phyloP scores from a whole-genome alignment of 1,139 yeast genomes.

The Hansenula anomala region DNA sequence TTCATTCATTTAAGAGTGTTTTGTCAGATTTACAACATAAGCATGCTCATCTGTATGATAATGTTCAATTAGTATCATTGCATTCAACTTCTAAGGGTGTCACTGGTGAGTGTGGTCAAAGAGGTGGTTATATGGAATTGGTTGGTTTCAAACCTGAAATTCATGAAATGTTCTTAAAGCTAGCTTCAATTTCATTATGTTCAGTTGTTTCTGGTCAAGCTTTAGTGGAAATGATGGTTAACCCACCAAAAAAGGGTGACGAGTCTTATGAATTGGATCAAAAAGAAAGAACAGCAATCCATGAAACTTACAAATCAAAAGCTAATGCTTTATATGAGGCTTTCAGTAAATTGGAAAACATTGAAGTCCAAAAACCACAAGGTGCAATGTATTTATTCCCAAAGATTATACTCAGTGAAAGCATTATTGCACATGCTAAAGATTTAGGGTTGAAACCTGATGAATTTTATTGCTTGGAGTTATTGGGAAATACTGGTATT shows the following conservation, averaged over 20 bases:
- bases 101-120: conserved; percentile 97
- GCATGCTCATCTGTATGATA: conserved; percentile 49
- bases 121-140: conserved; percentile 98
- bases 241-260: conserved; percentile 80
- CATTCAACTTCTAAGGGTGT: conserved; percentile 97
- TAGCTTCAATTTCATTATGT: conserved; percentile 87
- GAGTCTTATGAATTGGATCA: conserved; percentile 67
- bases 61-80: conserved; percentile 85
- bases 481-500: conserved; percentile 87
- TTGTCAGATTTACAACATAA: conserved; percentile 54
- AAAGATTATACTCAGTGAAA: conserved; percentile 54
- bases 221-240: conserved; percentile 84
- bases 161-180: conserved; percentile 65
- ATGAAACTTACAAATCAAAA: conserved; percentile 55
- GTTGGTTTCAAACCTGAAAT: conserved; percentile 74
- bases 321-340: conserved; percentile 64
- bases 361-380: conserved; percentile 80
- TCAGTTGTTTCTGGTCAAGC: conserved; percentile 96
- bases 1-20: conserved; percentile 64
- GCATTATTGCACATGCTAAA: conserved; percentile 59
- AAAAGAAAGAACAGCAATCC: conserved; percentile 57
- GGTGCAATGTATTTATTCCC: conserved; percentile 99
- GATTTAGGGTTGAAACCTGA: conserved; percentile 59
- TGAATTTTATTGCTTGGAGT: conserved; percentile 79
- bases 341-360: conserved; percentile 72